Base-by-base conservation (phyloP, 306 rosid species). In the Cercis canadensis region DNA sequence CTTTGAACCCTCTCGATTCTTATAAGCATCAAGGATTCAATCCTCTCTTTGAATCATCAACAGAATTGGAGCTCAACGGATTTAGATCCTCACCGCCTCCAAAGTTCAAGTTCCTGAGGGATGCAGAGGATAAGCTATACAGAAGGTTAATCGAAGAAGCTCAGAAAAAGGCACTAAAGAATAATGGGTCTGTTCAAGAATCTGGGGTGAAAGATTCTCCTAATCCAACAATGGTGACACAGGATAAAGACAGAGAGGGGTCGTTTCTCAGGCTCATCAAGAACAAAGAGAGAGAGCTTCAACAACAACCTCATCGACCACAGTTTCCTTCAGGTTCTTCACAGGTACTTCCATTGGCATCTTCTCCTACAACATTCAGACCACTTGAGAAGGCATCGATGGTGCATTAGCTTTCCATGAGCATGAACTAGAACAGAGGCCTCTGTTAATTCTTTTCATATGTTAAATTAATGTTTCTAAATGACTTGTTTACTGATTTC, bases 31-130 rank as follows among this genome's bases (percentile, higher is more conserved):
- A 82, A 51, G 94, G 92, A 74, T 86, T 87, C 82, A 92, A 89
- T 51, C 96, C 98, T 45, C 96, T 93, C 40, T 93, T 87, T 84
- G 97, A 90, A 82, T 78, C 88, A 0, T 62, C 90, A 1, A 62
- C 73, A 0, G 96, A 88, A 37, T 71, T 78, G 4, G 92, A 92
- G 32, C n/a, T 85, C 67, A 76, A 45, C 80, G 67, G 85, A 75
- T 56, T 87, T 63, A 76, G 80, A 75, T 88, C 97, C 68, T 93
- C 98, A 4, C 96, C 98, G 3, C 96, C 98, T 37, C 91, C 96
- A 2, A 90, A 82, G 57, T 88, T 93, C 82, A 90, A 87, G 85
- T 93, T 93, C 56, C 33, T 90, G 46, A 87, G 96, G 61, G 96
- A 90, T 51, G 96, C 98, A n/a, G 98, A 92, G 78, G 98, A 92